phyloP scores from a whole-genome alignment of 192 early-diverging fungal species.

The Coemansia sp. region DNA sequence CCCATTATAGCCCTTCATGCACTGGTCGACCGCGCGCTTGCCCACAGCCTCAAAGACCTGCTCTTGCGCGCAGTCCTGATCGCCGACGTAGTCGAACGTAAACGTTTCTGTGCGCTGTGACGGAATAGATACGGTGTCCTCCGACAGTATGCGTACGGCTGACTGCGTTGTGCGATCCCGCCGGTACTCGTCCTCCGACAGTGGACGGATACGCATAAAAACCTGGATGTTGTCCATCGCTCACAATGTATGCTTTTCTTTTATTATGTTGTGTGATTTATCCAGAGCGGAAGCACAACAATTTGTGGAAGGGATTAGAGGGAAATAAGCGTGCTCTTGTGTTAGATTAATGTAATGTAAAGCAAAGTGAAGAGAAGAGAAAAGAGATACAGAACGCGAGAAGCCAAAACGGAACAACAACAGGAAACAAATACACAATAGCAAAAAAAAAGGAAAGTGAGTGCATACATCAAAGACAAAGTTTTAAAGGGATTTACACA shows the following conservation, averaged over 20 bases:
- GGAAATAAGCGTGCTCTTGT: no score
- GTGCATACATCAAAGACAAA: not conserved
- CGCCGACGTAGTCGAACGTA: slow-evolving; percentile 67
- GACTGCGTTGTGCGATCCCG: slow-evolving; percentile 45
- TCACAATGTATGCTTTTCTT: not conserved
- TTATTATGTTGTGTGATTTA: not conserved
- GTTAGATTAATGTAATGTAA: not conserved
- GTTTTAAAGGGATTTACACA: not conserved
- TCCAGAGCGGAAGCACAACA: not conserved
- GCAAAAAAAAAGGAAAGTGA: not conserved
- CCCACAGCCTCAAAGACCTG: slow-evolving; percentile 58
- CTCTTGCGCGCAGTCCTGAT: slow-evolving; percentile 54
- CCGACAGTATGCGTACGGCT: slow-evolving; percentile 49
- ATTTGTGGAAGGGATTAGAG: no score
- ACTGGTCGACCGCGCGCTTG: slow-evolving; percentile 62
- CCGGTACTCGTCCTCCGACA: slow-evolving; percentile 50
- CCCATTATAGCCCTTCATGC: slow-evolving; percentile 71
- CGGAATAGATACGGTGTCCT: slow-evolving; percentile 51
- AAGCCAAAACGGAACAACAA: slow-evolving; percentile 2
- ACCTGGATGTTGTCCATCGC: slow-evolving; percentile 60
- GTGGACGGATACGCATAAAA: slow-evolving; percentile 60
- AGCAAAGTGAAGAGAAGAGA: not conserved
- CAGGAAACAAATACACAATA: not conserved
- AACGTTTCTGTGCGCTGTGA: slow-evolving; percentile 62
- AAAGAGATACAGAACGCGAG: slow-evolving; percentile 5